Percentiles rank a stretch among this genome's conserved stretches.
phyloP scores from a whole-genome alignment of 495 filamentous ascomycete genomes.

The Lepidopterella palustris region DNA sequence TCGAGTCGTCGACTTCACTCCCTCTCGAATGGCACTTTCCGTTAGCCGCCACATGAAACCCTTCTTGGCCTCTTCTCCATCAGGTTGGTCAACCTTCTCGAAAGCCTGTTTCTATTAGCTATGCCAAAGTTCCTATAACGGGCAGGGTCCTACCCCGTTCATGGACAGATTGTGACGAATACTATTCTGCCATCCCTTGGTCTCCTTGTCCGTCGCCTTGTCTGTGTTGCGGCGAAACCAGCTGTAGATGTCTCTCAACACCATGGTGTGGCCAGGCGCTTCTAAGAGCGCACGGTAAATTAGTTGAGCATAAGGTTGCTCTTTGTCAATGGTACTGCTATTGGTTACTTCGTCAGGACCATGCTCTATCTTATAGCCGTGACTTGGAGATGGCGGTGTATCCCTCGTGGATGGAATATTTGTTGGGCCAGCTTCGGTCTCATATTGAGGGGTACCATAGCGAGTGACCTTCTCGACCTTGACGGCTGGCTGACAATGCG shows the following conservation, averaged over 20 bases:
- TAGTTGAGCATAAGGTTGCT: constrained; percentile 72
- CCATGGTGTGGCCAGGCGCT: constrained; percentile 57
- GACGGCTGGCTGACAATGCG: neutral
- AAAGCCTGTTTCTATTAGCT: constrained; percentile 53
- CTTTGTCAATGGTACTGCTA: constrained; percentile 30
- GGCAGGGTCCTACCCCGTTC: constrained; percentile 66
- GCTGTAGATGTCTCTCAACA: constrained; percentile 78
- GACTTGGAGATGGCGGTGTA: neutral
- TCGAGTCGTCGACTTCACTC: constrained; percentile 68
- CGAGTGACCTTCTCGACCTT: constrained; percentile 8
- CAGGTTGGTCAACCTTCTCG: constrained; percentile 48
- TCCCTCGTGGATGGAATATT: constrained; percentile 7
- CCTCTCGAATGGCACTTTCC: constrained; percentile 51
- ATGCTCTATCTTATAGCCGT: constrained; percentile 7
- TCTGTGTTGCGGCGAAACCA: constrained; percentile 83
- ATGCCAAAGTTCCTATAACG: neutral
- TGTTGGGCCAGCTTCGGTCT: neutral
- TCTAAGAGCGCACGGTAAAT: constrained; percentile 71
- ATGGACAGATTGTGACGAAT: constrained; percentile 96
- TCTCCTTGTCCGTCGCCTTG: constrained; percentile 50
- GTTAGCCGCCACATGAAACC: constrained; percentile 63
- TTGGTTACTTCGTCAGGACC: constrained; percentile 28
- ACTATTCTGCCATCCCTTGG: constrained; percentile 94
- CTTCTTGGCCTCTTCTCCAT: constrained; percentile 48
- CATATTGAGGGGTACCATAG: neutral